Evolutionary conservation across 1,284 basidiomycete species (phyloP).

Genomic region (Pseudozyma hubeiensis): DNA sequence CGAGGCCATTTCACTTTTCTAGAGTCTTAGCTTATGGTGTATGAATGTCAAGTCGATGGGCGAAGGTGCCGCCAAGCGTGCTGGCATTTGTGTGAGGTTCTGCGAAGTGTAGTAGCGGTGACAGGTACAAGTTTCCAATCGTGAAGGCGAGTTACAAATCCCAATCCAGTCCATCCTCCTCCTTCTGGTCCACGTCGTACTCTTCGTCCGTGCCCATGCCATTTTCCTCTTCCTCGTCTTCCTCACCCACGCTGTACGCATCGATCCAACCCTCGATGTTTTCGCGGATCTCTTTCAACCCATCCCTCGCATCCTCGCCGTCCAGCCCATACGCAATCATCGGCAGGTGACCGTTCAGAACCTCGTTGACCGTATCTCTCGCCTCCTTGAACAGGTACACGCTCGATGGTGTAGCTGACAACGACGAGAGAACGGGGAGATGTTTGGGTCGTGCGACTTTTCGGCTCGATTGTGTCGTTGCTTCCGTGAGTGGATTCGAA

Average conservation of each 20-base stretch:
- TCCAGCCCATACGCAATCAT: slow-evolving; percentile 54
- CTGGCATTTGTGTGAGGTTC: too few relatives aligned
- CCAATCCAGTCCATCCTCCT: slow-evolving; percentile 45
- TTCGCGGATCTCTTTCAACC: slow-evolving; percentile 59
- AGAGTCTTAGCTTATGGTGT: slow-evolving; percentile 71
- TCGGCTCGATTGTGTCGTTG: not conserved
- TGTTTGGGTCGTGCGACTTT: slow-evolving; percentile 19
- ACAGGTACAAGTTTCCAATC: not conserved
- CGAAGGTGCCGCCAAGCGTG: too few relatives aligned
- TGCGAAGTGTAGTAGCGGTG: too few relatives aligned
- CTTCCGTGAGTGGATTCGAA: slow-evolving; percentile 16
- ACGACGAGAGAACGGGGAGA: slow-evolving; percentile 48
- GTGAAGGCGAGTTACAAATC: slow-evolving; percentile 16
- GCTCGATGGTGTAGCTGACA: slow-evolving; percentile 48
- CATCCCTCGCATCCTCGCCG: slow-evolving; percentile 49
- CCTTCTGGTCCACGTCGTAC: slow-evolving; percentile 48
- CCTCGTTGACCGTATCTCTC: slow-evolving; percentile 37
- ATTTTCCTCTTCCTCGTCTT: slow-evolving; percentile 40
- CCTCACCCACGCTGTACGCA: slow-evolving; percentile 47
- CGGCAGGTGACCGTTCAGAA: slow-evolving; percentile 52
- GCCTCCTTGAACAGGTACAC: slow-evolving; percentile 41
- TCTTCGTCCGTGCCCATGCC: slow-evolving; percentile 59
- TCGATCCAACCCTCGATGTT: slow-evolving; percentile 55
- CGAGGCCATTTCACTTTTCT: slow-evolving; percentile 91
- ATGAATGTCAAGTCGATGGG: slow-evolving; percentile 6